These are phyloP conservation scores for Alternaria sp. DNA, from an alignment of 2,329 filamentous ascomycete species.

Conservation along the genomic window DNA sequence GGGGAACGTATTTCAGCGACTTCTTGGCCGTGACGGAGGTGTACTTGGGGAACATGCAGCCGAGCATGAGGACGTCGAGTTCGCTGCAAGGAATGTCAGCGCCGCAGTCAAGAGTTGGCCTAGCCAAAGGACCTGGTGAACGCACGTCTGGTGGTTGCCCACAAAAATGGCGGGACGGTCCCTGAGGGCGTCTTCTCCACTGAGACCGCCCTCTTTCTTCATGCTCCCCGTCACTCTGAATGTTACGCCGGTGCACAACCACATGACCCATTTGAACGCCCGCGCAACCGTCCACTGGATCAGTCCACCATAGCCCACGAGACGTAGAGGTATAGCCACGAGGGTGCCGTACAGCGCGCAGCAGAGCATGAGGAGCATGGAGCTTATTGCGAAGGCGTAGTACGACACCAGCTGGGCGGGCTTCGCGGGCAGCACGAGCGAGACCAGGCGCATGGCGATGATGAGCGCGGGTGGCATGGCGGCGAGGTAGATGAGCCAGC, in stretches of 20 bases:
- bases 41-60: slow-evolving; percentile 85
- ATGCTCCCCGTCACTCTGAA: slow-evolving; percentile 68
- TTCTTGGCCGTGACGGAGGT: slow-evolving; percentile 94
- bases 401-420: slow-evolving; percentile 59
- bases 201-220: slow-evolving; percentile 37
- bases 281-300: slow-evolving; percentile 86
- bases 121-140: slow-evolving; percentile 8
- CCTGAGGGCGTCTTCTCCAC: slow-evolving; percentile 41
- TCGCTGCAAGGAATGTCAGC: slow-evolving; percentile 58
- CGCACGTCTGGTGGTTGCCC: slow-evolving; percentile 85
- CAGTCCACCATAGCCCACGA: slow-evolving; percentile 74
- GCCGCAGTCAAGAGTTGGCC: neutral
- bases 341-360: slow-evolving; percentile 75
- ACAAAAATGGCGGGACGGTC: slow-evolving; percentile 84
- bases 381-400: slow-evolving; percentile 65
- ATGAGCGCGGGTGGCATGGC: slow-evolving; percentile 34
- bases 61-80: slow-evolving; percentile 91
- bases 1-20: slow-evolving; percentile 76
- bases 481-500: slow-evolving; percentile 41
- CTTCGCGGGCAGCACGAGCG: slow-evolving; percentile 36
- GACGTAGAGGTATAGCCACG: slow-evolving; percentile 72
- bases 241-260: slow-evolving; percentile 73
- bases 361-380: slow-evolving; percentile 44
- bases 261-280: slow-evolving; percentile 81
- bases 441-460: slow-evolving; percentile 37